Conservation (phyloP, 352 stramenopile species). For the Phytophthora cactorum region DNA sequence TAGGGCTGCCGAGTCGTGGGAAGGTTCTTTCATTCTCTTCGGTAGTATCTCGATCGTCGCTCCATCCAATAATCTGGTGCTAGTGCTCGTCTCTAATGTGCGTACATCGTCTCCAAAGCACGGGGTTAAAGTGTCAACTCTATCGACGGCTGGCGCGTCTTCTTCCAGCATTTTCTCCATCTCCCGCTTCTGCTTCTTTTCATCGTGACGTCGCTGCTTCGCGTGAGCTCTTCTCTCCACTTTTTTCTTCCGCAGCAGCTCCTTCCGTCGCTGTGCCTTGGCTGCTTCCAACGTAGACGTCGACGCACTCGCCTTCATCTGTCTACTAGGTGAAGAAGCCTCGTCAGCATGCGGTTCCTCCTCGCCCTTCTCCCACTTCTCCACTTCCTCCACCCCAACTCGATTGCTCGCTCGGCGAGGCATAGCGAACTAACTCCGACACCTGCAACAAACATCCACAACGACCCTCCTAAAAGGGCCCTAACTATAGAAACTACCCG, state of each 20-base stretch:
- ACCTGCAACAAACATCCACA: background rate
- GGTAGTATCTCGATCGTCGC: slow-evolving; percentile 10
- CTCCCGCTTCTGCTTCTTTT: slow-evolving; percentile 29
- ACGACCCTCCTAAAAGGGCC: background rate
- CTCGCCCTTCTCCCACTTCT: slow-evolving; percentile 12
- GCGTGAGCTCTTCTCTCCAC: slow-evolving; percentile 52
- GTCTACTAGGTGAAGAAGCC: background rate
- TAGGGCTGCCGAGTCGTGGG: slow-evolving; percentile 32
- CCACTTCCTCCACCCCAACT: slow-evolving; percentile 28
- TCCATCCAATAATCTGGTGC: background rate
- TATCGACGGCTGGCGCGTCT: slow-evolving; percentile 11
- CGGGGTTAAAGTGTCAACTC: background rate
- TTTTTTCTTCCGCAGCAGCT: slow-evolving; percentile 59
- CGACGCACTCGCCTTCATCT: slow-evolving; percentile 14
- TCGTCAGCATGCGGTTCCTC: slow-evolving; percentile 25
- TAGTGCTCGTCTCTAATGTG: background rate
- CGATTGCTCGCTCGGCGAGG: slow-evolving; percentile 30
- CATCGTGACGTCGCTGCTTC: slow-evolving; percentile 33
- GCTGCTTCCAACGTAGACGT: slow-evolving; percentile 22
- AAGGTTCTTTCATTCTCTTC: slow-evolving; percentile 19
- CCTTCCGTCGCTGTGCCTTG: slow-evolving; percentile 47
- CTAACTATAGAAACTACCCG: slow-evolving; percentile 34
- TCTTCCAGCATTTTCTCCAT: slow-evolving; percentile 17
- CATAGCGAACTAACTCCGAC: slow-evolving; percentile 7
- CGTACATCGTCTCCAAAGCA: background rate